phyloP scores from a whole-genome alignment of 345 rosid species.

The Theobroma cacao region DNA sequence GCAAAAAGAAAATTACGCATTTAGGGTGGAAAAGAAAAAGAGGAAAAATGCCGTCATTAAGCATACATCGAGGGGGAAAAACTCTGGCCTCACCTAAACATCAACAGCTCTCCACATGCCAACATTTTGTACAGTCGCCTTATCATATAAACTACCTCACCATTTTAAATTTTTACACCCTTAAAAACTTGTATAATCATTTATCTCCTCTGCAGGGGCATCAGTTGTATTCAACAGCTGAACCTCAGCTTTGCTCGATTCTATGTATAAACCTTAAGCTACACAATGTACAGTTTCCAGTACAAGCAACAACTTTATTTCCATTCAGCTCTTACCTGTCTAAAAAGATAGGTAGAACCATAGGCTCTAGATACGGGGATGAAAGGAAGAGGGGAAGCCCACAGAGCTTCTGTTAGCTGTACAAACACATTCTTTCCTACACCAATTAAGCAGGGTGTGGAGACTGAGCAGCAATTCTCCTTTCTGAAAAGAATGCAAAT shows the following conservation, averaged over 20 bases:
- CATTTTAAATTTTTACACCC: constrained; percentile 50
- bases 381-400: constrained; percentile 35
- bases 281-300: constrained; percentile 65
- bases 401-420: constrained; percentile 60
- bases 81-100: constrained; percentile 42
- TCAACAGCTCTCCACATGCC: constrained; percentile 55
- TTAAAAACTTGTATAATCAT: constrained; percentile 32
- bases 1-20: constrained; percentile 22
- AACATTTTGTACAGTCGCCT: constrained; percentile 47
- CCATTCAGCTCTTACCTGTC: constrained; percentile 42
- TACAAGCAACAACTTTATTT: constrained; percentile 56
- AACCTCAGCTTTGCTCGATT: constrained; percentile 39
- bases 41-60: constrained; percentile 30
- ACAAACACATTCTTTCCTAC: constrained; percentile 49
- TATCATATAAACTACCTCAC: constrained; percentile 43
- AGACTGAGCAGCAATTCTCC: constrained; percentile 63
- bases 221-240: constrained; percentile 29
- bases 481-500: constrained; percentile 40
- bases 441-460: constrained; percentile 40
- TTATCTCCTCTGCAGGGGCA: constrained; percentile 36
- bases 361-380: constrained; percentile 22
- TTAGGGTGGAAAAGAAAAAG: constrained; percentile 1
- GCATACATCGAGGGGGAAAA: constrained; percentile 29
- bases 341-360: constrained; percentile 28
- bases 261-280: constrained; percentile 63